Evolutionary conservation across 306 rosid species (phyloP).

Genomic region (Prunus padus): DNA sequence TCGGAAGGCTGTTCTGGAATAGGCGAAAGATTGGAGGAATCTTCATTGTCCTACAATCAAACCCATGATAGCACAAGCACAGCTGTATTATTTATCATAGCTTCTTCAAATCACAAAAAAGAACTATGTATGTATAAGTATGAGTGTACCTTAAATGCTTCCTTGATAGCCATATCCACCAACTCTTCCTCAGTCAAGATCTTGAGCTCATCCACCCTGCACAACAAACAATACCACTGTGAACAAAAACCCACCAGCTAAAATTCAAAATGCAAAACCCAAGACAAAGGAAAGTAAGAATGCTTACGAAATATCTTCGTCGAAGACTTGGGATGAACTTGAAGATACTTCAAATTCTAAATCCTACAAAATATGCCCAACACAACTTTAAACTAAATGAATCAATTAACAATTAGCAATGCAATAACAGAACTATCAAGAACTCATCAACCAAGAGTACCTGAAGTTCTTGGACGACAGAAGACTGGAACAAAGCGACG

Average conservation of each 20-base stretch:
- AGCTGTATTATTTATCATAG: not conserved
- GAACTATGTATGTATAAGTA: not conserved
- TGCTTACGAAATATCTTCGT: slow-evolving; percentile 63
- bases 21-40: not conserved
- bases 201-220: slow-evolving; percentile 78
- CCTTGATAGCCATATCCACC: slow-evolving; percentile 77
- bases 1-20: not conserved
- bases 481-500: slow-evolving; percentile 46
- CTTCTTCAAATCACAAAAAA: not conserved
- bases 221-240: not conserved
- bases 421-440: not conserved
- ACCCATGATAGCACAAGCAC: not conserved
- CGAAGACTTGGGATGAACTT: slow-evolving; percentile 28
- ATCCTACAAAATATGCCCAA: slow-evolving; percentile 35
- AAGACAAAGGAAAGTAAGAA: not conserved
- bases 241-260: not conserved
- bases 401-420: not conserved
- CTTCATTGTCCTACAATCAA: slow-evolving; percentile 13
- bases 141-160: slow-evolving; percentile 43
- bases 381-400: not conserved
- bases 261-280: not conserved
- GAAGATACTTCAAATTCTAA: slow-evolving; percentile 49
- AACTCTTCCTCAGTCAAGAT: slow-evolving; percentile 67
- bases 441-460: slow-evolving; percentile 21
- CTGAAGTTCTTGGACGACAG: slow-evolving; percentile 57